These are phyloP conservation scores for Thermoascus crustaceus DNA, from an alignment of 2,329 filamentous ascomycete genomes.

Conservation along the genomic window DNA sequence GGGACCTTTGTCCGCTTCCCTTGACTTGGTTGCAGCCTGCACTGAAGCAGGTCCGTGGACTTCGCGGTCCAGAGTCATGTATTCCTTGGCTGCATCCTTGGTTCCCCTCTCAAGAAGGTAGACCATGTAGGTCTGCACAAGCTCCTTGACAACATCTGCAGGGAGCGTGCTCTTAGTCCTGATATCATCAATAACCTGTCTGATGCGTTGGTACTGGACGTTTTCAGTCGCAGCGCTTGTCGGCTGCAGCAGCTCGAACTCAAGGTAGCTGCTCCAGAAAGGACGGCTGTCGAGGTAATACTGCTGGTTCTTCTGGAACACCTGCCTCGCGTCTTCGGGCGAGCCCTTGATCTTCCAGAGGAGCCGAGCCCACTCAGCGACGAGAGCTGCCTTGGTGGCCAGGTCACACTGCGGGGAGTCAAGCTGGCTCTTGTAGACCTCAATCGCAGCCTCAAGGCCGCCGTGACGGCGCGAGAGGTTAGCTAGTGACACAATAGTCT, in stretches of 20 bases:
- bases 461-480: conserved; percentile 77
- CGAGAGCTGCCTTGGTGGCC: conserved; percentile 75
- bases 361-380: conserved; percentile 79
- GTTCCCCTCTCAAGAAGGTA: conserved; percentile 78
- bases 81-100: conserved; percentile 78
- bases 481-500: conserved; percentile 80
- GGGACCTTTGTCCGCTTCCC: conserved; percentile 16
- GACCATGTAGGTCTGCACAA: conserved; percentile 69
- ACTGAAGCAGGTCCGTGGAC: conserved; percentile 60
- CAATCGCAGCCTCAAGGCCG: conserved; percentile 75
- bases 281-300: conserved; percentile 76
- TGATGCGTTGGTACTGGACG: conserved; percentile 64
- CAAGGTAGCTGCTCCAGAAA: conserved; percentile 85
- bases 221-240: conserved; percentile 56
- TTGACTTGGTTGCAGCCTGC: conserved; percentile 23
- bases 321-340: conserved; percentile 68
- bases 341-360: conserved; percentile 83
- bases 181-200: conserved; percentile 69
- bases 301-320: conserved; percentile 74
- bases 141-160: conserved; percentile 58
- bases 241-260: conserved; percentile 81
- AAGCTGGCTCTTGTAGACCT: conserved; percentile 73
- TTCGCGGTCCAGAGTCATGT: conserved; percentile 72
- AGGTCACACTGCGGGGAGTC: conserved; percentile 63
- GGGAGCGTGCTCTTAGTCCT: conserved; percentile 64